Conservation (phyloP, 306 rosid species). For the Chamaecrista fasciculata region DNA sequence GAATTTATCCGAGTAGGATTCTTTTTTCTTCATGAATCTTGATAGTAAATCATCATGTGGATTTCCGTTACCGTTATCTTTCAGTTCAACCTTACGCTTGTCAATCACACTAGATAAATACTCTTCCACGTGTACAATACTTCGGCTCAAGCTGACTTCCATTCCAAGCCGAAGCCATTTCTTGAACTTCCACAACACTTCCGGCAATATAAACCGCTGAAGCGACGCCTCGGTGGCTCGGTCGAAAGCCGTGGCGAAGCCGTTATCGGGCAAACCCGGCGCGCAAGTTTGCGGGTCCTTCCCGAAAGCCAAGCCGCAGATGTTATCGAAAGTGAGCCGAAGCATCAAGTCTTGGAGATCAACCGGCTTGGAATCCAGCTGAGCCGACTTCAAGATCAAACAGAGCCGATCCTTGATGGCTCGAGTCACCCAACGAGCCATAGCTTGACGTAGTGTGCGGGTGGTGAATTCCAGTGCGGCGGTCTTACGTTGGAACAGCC, state of each 20-base stretch:
- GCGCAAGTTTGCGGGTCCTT: constrained; percentile 76
- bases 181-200: constrained; percentile 71
- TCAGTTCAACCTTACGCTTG: constrained; percentile 77
- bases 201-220: constrained; percentile 74
- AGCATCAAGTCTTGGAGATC: constrained; percentile 80
- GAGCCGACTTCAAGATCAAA: constrained; percentile 46
- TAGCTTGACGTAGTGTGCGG: constrained; percentile 84
- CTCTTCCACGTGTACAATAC: constrained; percentile 60
- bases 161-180: constrained; percentile 87
- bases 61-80: constrained; percentile 59
- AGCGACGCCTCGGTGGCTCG: constrained; percentile 85
- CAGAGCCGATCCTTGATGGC: constrained; percentile 82
- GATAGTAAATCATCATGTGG: constrained; percentile 78
- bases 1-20: constrained; percentile 61
- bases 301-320: constrained; percentile 88
- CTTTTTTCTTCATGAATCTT: constrained; percentile 84
- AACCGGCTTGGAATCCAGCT: constrained; percentile 43
- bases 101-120: constrained; percentile 73
- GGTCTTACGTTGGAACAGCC: constrained; percentile 87
- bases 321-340: constrained; percentile 84
- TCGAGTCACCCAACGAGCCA: constrained; percentile 93
- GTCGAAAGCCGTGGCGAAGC: constrained; percentile 73
- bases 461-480: constrained; percentile 96
- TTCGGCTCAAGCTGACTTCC: constrained; percentile 87
- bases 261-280: constrained; percentile 49